Evolutionary conservation across 2,329 filamentous ascomycete genomes (phyloP), one percentile per base, ranked within the genome.

Genomic region (Tolypocladium cylindrosporum): DNA sequence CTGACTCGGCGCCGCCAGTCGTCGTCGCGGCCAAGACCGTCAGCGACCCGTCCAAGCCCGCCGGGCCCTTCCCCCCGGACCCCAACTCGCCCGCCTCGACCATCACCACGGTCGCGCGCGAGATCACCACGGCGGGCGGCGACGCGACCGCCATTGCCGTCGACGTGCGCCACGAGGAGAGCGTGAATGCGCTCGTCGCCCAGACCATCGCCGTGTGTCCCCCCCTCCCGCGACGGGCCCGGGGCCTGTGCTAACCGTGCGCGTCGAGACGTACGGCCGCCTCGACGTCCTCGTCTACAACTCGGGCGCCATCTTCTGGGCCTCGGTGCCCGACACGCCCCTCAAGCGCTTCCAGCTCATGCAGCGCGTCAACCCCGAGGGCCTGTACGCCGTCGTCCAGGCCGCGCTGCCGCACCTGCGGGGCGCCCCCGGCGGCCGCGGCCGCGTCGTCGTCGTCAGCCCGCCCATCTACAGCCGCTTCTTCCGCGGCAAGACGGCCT

Each of bases 391-490:
- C 21, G 79, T 80, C 3, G 68, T 94, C 7, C 87, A 91, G 65
- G 85, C 85, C 6, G 74, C 79, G 2, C 76, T 94, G 24, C 89
- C 90, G 2, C 77, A 86, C 60, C 85, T 93, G 60, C 60, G 19
- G n/a, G 21, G 5, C 1, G 42, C 40, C 48, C 24, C 55, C 34
- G 78, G 75, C 34, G 88, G 84, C 0, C 74, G 90, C 31, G 88
- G 85, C 0, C 74, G 90, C 34, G 83, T 95, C 61, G 75, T 95
- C 52, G 88, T 94, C 57, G 87, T 95, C 57, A 89, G 85, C 66
- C 91, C 91, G 31, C 90, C 90, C 1, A 92, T 95, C 58, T 95
- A 95, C 72, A 88, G 84, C 61, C 80, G 91, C 37, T 95, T 95
- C 72, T 92, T 94, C 71, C 75, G 88, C 27, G 91, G 90, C 13